Percentiles rank a stretch among this genome's conserved stretches.
phyloP scores from a whole-genome alignment of 176 grass and related monocot species.

The Juncus effusus region DNA sequence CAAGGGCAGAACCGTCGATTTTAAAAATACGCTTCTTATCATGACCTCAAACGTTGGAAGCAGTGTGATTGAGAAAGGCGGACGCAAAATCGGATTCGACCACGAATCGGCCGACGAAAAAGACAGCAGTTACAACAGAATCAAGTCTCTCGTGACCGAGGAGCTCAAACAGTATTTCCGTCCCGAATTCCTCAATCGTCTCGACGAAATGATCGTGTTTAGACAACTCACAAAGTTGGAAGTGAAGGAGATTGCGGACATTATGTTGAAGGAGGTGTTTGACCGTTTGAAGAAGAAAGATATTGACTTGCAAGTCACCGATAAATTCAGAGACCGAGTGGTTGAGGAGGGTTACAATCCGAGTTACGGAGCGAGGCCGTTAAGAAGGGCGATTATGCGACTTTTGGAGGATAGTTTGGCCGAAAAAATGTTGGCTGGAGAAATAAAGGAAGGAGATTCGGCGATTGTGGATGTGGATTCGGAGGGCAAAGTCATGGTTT shows the following conservation, averaged over 20 bases:
- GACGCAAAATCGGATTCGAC: conserved; percentile 84
- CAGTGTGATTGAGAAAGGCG: conserved; percentile 93
- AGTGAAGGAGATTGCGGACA: conserved; percentile 97
- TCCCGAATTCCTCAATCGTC: conserved; percentile 84
- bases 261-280: conserved; percentile 97
- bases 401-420: conserved; percentile 91
- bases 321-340: conserved; percentile 82
- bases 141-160: conserved; percentile 88
- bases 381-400: conserved; percentile 87
- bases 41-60: conserved; percentile 94
- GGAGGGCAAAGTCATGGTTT: conserved; percentile 84
- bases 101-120: conserved; percentile 69
- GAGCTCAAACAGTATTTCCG: conserved; percentile 95
- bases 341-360: conserved; percentile 96
- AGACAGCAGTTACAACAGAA: conserved; percentile 87
- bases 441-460: conserved; percentile 92
- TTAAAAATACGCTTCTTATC: conserved; percentile 86
- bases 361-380: conserved; percentile 87
- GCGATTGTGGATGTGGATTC: conserved; percentile 86
- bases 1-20: conserved; percentile 86
- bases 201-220: conserved; percentile 98
- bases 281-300: conserved; percentile 86
- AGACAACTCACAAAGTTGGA: conserved; percentile 89
- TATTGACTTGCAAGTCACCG: conserved; percentile 82
- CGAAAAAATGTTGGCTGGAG: conserved; percentile 78